Conservation (phyloP, 306 rosid species). For the Amphicarpaea edgeworthii region DNA sequence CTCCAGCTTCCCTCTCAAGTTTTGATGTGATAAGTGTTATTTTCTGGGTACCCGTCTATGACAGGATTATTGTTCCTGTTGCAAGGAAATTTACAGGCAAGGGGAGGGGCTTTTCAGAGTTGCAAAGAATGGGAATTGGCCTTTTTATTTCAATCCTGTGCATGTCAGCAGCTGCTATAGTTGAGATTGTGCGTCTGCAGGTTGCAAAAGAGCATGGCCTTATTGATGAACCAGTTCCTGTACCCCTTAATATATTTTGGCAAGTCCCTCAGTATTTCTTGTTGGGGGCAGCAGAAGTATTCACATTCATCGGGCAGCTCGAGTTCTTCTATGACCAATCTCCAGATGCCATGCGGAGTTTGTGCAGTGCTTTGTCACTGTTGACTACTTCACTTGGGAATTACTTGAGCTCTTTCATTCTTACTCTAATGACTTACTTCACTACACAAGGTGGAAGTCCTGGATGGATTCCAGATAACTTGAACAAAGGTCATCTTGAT, state of each 20-base stretch:
- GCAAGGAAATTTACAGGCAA: constrained; percentile 84
- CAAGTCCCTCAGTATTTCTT: constrained; percentile 92
- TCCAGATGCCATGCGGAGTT: constrained; percentile 96
- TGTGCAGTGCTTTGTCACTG: constrained; percentile 91
- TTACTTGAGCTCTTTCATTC: constrained; percentile 84
- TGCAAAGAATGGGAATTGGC: constrained; percentile 98
- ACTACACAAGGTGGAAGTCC: constrained; percentile 66
- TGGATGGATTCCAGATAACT: constrained; percentile 92
- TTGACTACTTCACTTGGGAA: constrained; percentile 83
- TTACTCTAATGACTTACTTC: constrained; percentile 79
- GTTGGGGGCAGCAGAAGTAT: constrained; percentile 90
- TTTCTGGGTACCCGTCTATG: constrained; percentile 93
- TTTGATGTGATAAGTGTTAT: constrained; percentile 85
- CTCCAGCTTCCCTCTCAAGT: constrained; percentile 90
- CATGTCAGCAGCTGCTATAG: constrained; percentile 93
- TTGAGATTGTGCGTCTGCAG: constrained; percentile 76
- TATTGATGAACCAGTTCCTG: constrained; percentile 64
- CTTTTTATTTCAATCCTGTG: constrained; percentile 78
- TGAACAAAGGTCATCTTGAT: constrained; percentile 87
- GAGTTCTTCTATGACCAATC: constrained; percentile 98
- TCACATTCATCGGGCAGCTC: constrained; percentile 85
- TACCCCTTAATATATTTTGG: constrained; percentile 80
- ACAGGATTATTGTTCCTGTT: constrained; percentile 77
- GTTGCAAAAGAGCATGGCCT: constrained; percentile 73
- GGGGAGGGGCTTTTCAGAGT: constrained; percentile 87